These are phyloP conservation scores for Corynascus novoguineensis DNA, from an alignment of 495 filamentous ascomycete genomes.

Conservation along the genomic window DNA sequence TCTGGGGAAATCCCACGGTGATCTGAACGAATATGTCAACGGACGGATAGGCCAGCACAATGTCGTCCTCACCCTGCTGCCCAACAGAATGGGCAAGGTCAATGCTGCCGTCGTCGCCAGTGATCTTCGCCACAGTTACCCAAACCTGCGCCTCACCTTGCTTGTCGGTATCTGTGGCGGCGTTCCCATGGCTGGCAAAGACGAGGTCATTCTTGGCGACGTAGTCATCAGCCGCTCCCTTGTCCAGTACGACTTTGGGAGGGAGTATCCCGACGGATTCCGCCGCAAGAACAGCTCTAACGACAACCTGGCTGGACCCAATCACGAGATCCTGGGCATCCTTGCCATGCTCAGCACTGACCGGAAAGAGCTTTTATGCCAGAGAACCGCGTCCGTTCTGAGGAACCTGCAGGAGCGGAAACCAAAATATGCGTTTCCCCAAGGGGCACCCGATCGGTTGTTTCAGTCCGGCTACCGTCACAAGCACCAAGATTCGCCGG, in stretches of 20 bases:
- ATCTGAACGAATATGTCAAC: conserved; percentile 34
- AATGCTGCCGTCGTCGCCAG: conserved; percentile 29
- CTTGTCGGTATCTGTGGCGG: conserved; percentile 37
- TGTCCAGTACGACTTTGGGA: conserved; percentile 39
- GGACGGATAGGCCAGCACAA: conserved; percentile 36
- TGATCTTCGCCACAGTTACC: conserved; percentile 31
- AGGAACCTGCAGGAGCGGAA: conserved; percentile 8
- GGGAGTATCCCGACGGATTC: conserved; percentile 28
- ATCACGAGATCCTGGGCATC: conserved; percentile 28
- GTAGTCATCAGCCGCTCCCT: conserved; percentile 38
- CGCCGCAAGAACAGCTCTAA: conserved; percentile 28
- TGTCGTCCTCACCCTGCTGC: conserved; percentile 34
- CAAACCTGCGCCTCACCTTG: conserved; percentile 19
- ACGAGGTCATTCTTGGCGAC: conserved; percentile 38
- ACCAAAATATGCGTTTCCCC: conserved; percentile 16
- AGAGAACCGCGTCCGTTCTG: conserved; percentile 15
- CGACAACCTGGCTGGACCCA: conserved; percentile 30
- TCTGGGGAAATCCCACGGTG: conserved; percentile 23
- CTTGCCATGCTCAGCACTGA: conserved; percentile 22
- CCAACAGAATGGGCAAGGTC: conserved; percentile 31
- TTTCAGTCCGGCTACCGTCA: conserved; percentile 32
- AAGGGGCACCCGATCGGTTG: conserved; percentile 25
- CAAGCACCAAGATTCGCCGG: conserved; percentile 16
- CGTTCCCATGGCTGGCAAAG: conserved; percentile 15
- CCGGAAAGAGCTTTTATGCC: conserved; percentile 12